Evolutionary conservation across 1,139 yeast species (phyloP), one percentile per base, ranked within the genome.

Genomic region (Ogataea hybrid): DNA sequence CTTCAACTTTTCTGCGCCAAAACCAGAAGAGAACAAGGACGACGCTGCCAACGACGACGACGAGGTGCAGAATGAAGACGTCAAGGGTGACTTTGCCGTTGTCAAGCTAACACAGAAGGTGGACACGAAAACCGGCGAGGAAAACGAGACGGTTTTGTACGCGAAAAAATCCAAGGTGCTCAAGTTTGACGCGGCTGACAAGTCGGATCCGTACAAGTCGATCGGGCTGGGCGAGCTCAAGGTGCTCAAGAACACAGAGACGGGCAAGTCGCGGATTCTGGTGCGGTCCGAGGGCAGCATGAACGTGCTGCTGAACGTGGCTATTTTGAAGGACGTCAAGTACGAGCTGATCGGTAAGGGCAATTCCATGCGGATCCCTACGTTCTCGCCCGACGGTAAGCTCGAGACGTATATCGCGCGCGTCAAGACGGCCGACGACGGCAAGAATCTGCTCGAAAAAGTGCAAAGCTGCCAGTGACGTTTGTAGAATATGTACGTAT

Each of bases 261-360:
- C 79, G 4, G 64, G 70, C 2, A 87, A 87, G 60, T 63, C 81
- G 2, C 79, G 98, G 58, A 67, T 87, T 11, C 67, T 92, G 32
- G 73, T 92, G 20, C 79, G 97, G 56, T 87, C 96, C 0, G 97
- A 90, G 46, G 96, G 96, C 29, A 80, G 90, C 32, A 84, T 85
- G 35, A 61, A 60, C 38, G 81, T 89, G n/a, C 63, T 92, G 32
- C 68, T 92, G 47, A 92, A 92, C 61, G 69, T 81, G 16, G 62
- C 69, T 16, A 65, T 85, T 8, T 66, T 72, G 43, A 69, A 73
- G 57, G 71, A 72, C 47, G 64, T 85, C 55, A 69, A 69, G 32
- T 80, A 83, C 61, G 66, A 77, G 46, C 65, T 75, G 4, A 64
- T 78, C 35, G 87, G 86, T 8, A 81, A 79, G 52, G 79, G 79